Evolutionary conservation across 225 moss, liverwort and hornwort genomes (phyloP), one percentile per base, ranked within the genome.

Genomic region (Neckera pumila): DNA sequence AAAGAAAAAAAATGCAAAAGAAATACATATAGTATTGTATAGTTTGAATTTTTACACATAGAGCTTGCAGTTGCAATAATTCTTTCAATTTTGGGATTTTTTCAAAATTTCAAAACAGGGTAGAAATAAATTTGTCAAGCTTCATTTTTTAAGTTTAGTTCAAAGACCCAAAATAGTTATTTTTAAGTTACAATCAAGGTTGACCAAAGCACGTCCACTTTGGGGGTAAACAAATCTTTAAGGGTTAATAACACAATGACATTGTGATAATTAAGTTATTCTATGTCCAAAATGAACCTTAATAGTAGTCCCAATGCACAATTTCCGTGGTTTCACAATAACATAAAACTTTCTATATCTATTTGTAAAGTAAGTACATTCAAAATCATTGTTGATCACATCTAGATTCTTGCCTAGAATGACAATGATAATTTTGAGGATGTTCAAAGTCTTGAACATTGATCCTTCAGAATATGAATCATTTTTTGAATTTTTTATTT

Each of bases 191-290:
- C 7, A 38, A 14, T 69, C 8, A 69, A 69, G 4, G 2, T 69
- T 38, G 69, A 38, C 7, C 38, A n/a, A n/a, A 19, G n/a, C 3
- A 4, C n/a, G n/a, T 67, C n/a, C 0, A 38, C 3, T 40, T 40
- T 19, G 2, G 4, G 1, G 14, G 14, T 69, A 13, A 1, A 0
- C 2, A 25, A 38, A 23, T 8, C 38, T 25, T 69, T 26, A 15
- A 4, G 4, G 42, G 1, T 15, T 69, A 0, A 17, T n/a, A n/a
- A n/a, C n/a, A n/a, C n/a, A n/a, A n/a, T 0, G 6, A 17, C 10
- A 10, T 73, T 45, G 18, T 0, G 0, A 45, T 45, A 18, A 45
- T 18, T 17, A 30, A 45, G 7, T 30, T 73, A 30, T 30, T 73
- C 2, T 1, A 28, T 1, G 47, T 74, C 18, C 2, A 30, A 47